These are phyloP conservation scores for Aureobasidium sp. DNA, from an alignment of 2,329 filamentous ascomycete species.

Conservation along the genomic window DNA sequence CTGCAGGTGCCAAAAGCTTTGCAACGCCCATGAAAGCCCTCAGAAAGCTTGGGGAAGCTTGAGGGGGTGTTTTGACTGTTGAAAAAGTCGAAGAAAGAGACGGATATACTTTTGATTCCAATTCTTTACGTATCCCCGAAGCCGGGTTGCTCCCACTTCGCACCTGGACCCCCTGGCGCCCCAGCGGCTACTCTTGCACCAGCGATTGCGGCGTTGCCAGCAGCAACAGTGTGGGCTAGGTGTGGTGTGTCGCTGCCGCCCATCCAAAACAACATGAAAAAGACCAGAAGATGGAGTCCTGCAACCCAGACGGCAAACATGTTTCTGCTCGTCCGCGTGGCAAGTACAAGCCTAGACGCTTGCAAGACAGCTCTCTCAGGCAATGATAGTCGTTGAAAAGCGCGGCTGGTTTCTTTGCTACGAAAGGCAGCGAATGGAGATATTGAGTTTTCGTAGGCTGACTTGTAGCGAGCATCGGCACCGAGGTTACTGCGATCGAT, in stretches of 20 bases:
- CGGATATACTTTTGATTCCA: background rate
- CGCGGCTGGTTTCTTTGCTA: conserved; percentile 82
- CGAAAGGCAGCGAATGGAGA: conserved; percentile 94
- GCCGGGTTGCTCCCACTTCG: conserved; percentile 7
- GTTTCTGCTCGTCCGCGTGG: conserved; percentile 83
- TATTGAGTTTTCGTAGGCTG: conserved; percentile 89
- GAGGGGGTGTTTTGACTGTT: background rate
- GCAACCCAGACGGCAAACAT: conserved; percentile 89
- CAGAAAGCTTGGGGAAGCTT: conserved; percentile 4
- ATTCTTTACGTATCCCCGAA: conserved; percentile 3
- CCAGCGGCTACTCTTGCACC: background rate
- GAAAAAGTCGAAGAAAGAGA: background rate
- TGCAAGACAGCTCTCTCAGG: conserved; percentile 87
- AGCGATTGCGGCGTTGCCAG: conserved; percentile 6
- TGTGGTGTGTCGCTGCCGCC: conserved; percentile 25
- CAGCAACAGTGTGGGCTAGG: background rate
- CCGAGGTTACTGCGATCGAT: conserved; percentile 56
- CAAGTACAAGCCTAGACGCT: conserved; percentile 81
- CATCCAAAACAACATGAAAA: conserved; percentile 78
- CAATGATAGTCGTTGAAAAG: conserved; percentile 86
- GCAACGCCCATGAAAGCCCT: background rate
- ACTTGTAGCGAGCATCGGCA: conserved; percentile 74
- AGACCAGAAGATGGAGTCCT: conserved; percentile 78
- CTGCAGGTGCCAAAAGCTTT: background rate
- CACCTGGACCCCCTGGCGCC: background rate